phyloP scores from a whole-genome alignment of 441 rosid genomes.

The Croton laevigatus region DNA sequence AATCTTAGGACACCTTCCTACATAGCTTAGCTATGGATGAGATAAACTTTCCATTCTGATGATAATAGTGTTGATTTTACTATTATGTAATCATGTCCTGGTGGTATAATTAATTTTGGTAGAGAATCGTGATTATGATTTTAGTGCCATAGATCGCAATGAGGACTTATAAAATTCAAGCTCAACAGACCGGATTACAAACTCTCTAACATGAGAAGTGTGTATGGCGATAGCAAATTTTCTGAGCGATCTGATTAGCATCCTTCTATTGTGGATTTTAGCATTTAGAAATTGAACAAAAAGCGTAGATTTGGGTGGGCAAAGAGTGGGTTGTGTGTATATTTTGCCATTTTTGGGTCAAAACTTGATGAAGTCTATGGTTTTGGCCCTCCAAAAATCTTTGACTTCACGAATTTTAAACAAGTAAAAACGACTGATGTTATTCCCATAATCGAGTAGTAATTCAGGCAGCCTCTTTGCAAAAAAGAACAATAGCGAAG shows the following conservation, averaged over 20 bases:
- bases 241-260: conserved; percentile 48
- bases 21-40: conserved; percentile 36
- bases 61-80: conserved; percentile 12
- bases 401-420: no score
- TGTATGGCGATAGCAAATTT: conserved; percentile 74
- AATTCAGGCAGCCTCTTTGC: no score
- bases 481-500: no score
- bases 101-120: background rate
- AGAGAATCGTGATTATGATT: background rate
- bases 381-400: no score
- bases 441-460: no score
- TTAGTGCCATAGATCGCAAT: conserved; percentile 33
- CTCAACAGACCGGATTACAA: conserved; percentile 90
- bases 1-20: conserved; percentile 53
- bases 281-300: no score
- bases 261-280: no score
- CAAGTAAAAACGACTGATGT: no score
- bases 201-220: conserved; percentile 30
- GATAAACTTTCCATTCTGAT: conserved; percentile 27
- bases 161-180: conserved; percentile 76
- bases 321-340: no score
- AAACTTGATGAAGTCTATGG: no score
- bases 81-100: background rate
- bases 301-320: no score
- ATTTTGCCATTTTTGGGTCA: no score